Conservation (phyloP, 768 basidiomycete species). For the Cystofilobasidium ferigula region DNA sequence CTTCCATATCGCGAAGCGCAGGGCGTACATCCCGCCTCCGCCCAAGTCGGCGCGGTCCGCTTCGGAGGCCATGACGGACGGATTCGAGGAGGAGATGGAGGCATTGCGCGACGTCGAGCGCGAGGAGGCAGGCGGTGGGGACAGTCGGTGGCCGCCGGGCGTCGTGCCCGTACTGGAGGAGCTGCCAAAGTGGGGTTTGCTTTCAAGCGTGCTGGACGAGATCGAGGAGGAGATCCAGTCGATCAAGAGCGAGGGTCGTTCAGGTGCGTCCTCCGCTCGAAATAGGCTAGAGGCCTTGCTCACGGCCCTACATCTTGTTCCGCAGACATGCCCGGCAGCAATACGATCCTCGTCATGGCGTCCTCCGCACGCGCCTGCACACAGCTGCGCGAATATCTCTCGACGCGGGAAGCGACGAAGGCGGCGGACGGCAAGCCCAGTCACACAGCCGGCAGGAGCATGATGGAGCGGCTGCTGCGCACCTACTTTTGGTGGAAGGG, state of each 20-base stretch:
- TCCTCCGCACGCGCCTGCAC: slow-evolving; percentile 63
- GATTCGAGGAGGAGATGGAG: slow-evolving; percentile 52
- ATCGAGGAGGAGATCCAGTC: slow-evolving; percentile 61
- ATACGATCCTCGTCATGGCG: slow-evolving; percentile 79
- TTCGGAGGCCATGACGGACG: slow-evolving; percentile 34
- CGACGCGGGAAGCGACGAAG: slow-evolving; percentile 33
- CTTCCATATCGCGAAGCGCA: slow-evolving; percentile 62
- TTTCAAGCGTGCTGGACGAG: slow-evolving; percentile 77
- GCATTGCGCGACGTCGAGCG: slow-evolving; percentile 32
- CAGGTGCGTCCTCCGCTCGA: background rate
- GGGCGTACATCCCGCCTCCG: slow-evolving; percentile 57
- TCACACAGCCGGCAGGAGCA: slow-evolving; percentile 49
- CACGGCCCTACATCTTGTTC: background rate
- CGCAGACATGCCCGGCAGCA: slow-evolving; percentile 48
- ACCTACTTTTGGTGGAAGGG: slow-evolving; percentile 75
- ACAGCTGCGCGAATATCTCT: slow-evolving; percentile 68
- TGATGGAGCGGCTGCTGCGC: slow-evolving; percentile 69
- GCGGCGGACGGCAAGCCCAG: background rate
- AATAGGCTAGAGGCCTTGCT: background rate
- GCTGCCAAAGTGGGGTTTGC: slow-evolving; percentile 80
- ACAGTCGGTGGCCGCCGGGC: slow-evolving; percentile 47
- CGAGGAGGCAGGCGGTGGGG: slow-evolving; percentile 25
- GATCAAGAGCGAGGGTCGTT: background rate
- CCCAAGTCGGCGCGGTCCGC: slow-evolving; percentile 34
- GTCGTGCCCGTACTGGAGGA: slow-evolving; percentile 86